A percentile compares a stretch with the other conserved stretches of the same genome.
phyloP scores from a whole-genome alignment of 2,329 filamentous ascomycete species.

The Alternaria burnsii region DNA sequence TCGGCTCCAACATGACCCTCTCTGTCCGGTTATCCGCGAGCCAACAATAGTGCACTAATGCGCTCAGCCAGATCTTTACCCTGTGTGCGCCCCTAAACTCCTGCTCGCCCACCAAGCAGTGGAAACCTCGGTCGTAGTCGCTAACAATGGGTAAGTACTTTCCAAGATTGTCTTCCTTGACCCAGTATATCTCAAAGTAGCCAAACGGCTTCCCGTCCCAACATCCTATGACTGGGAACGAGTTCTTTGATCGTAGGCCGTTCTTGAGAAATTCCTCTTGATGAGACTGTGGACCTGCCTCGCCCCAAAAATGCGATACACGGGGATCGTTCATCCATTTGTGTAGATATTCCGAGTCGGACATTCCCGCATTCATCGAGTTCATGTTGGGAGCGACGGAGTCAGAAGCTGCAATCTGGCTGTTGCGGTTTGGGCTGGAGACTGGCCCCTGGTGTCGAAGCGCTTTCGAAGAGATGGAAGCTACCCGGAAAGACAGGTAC shows the following conservation, averaged over 20 bases:
- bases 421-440: slow-evolving; percentile 35
- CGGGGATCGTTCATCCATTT: slow-evolving; percentile 90
- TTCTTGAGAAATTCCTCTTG: slow-evolving; percentile 74
- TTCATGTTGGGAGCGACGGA: slow-evolving; percentile 47
- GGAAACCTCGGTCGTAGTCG: slow-evolving; percentile 88
- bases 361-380: slow-evolving; percentile 47
- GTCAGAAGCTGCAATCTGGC: slow-evolving; percentile 61
- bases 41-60: slow-evolving; percentile 87
- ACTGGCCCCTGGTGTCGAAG: slow-evolving; percentile 70
- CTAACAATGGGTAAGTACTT: slow-evolving; percentile 70
- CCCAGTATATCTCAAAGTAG: slow-evolving; percentile 98
- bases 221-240: slow-evolving; percentile 88
- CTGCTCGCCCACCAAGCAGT: slow-evolving; percentile 89
- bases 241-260: slow-evolving; percentile 73
- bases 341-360: slow-evolving; percentile 75
- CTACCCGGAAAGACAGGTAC: slow-evolving; percentile 88
- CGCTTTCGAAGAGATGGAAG: slow-evolving; percentile 71
- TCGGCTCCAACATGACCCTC: slow-evolving; percentile 84
- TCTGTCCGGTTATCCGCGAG: slow-evolving; percentile 81
- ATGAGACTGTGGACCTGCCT: slow-evolving; percentile 62
- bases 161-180: slow-evolving; percentile 86
- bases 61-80: slow-evolving; percentile 82
- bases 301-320: slow-evolving; percentile 86
- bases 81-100: slow-evolving; percentile 83
- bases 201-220: slow-evolving; percentile 97